Conservation (phyloP, 306 rosid species). For the Fragaria ananassa region DNA sequence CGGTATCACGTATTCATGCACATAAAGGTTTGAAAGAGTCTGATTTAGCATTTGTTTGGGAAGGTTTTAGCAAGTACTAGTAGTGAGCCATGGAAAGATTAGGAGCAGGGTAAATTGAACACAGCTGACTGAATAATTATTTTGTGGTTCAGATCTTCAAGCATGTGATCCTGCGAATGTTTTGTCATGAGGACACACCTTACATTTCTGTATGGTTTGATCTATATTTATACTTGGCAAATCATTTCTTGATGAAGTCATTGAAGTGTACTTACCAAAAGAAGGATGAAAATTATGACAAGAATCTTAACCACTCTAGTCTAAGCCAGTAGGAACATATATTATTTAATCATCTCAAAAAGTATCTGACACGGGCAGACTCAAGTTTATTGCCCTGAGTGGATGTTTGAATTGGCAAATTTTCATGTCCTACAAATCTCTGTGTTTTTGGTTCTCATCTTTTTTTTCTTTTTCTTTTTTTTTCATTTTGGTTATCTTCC, state of each 20-base stretch:
- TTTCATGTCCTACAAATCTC: not conserved
- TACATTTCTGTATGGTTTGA: not conserved
- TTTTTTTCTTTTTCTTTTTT: not conserved
- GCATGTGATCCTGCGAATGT: not conserved
- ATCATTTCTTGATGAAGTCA: not conserved
- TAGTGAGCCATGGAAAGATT: not conserved
- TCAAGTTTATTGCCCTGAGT: not conserved
- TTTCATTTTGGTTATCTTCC: not conserved
- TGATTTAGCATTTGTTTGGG: not conserved
- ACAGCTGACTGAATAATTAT: not conserved
- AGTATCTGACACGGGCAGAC: not conserved
- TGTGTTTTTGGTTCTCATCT: not conserved
- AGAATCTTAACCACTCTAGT: not conserved
- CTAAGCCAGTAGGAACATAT: not conserved
- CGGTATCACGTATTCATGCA: not conserved
- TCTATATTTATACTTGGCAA: not conserved
- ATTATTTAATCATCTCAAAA: not conserved
- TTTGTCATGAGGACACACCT: not conserved
- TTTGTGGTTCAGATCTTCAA: conserved; percentile 11
- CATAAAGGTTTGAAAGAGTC: not conserved
- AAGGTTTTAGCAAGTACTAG: not conserved
- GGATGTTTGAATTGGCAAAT: not conserved
- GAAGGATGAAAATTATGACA: not conserved
- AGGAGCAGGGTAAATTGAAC: not conserved
- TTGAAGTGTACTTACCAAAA: not conserved